These are phyloP conservation scores for Silybum marianum DNA, from an alignment of 129 eudicot genomes.

Conservation along the genomic window DNA sequence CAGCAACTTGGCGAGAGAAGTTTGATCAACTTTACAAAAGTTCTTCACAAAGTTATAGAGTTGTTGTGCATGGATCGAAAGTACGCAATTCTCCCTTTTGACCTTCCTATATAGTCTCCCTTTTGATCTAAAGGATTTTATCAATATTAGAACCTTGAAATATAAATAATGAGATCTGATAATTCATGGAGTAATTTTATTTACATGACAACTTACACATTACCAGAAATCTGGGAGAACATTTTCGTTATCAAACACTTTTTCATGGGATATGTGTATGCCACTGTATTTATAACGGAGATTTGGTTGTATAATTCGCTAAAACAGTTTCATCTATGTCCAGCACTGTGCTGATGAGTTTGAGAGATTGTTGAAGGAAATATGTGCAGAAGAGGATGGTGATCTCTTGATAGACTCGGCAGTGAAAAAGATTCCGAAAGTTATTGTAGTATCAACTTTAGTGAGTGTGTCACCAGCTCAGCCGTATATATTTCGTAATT, in stretches of 20 bases:
- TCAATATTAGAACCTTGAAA: background rate
- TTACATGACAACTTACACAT: background rate
- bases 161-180: background rate
- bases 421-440: constrained; percentile 80
- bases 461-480: constrained; percentile 88
- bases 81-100: constrained; percentile 43
- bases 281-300: constrained; percentile 6
- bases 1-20: constrained; percentile 98
- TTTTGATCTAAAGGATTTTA: background rate
- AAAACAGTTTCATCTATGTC: constrained; percentile 27
- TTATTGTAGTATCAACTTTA: constrained; percentile 82
- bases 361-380: constrained; percentile 86
- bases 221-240: background rate
- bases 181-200: no score
- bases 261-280: constrained; percentile 4
- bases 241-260: background rate
- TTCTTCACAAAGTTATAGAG: constrained; percentile 91
- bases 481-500: constrained; percentile 91
- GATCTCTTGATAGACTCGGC: constrained; percentile 93
- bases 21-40: constrained; percentile 93
- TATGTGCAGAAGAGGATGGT: constrained; percentile 98
- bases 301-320: constrained; percentile 18
- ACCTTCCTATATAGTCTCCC: constrained; percentile 13
- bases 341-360: constrained; percentile 99
- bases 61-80: constrained; percentile 95